phyloP scores from a whole-genome alignment of 108 stramenopile species.

The Skeletonema grethae region DNA sequence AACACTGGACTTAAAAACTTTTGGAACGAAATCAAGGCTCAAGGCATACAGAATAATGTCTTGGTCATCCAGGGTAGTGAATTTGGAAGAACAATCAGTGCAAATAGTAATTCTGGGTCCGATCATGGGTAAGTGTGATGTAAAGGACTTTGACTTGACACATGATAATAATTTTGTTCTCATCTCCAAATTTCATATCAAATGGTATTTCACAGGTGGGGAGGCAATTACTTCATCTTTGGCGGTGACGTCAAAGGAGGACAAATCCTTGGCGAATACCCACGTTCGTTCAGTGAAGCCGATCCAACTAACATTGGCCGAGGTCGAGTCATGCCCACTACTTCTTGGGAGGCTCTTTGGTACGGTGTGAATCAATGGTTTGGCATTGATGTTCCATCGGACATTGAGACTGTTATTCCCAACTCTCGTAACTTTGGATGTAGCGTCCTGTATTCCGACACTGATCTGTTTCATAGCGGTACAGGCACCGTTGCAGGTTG shows the following conservation, averaged over 20 bases:
- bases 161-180: too few relatives aligned
- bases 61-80: constrained; percentile 45
- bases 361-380: constrained; percentile 60
- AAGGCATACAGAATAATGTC: constrained; percentile 41
- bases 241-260: constrained; percentile 56
- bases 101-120: constrained; percentile 26
- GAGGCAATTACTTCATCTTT: constrained; percentile 53
- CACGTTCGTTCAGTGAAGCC: constrained; percentile 26
- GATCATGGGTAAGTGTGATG: constrained; percentile 7
- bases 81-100: constrained; percentile 50
- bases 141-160: too few relatives aligned
- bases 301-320: constrained; percentile 44
- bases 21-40: constrained; percentile 50
- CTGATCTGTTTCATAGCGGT: constrained; percentile 25
- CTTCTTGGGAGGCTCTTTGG: constrained; percentile 56
- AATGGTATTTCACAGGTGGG: constrained; percentile 27
- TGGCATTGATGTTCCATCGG: constrained; percentile 37
- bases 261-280: constrained; percentile 47
- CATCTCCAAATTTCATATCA: too few relatives aligned
- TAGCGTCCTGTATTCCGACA: constrained; percentile 24
- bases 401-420: constrained; percentile 38
- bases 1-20: constrained; percentile 32
- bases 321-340: constrained; percentile 59
- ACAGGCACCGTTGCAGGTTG: constrained; percentile 21
- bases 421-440: constrained; percentile 40